These are phyloP conservation scores for Halocafeteria seosinensis DNA, from an alignment of 108 stramenopile species.

Conservation along the genomic window DNA sequence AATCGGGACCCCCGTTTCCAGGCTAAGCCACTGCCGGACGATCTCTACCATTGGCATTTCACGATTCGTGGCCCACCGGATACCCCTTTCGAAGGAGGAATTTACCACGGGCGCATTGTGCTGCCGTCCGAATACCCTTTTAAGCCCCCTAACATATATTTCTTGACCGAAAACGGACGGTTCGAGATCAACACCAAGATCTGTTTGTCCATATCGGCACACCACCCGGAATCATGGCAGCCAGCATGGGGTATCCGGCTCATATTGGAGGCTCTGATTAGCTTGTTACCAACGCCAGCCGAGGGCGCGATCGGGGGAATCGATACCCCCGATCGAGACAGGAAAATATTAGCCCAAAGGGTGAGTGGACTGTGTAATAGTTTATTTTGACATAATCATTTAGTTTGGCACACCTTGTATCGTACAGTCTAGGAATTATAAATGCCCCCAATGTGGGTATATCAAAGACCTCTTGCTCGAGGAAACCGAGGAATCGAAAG, in stretches of 20 bases:
- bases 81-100: constrained; percentile 69
- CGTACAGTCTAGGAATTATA: no score
- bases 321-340: constrained; percentile 37
- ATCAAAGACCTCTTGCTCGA: no score
- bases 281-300: constrained; percentile 76
- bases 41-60: constrained; percentile 64
- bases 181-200: constrained; percentile 83
- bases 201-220: constrained; percentile 75
- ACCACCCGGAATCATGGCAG: constrained; percentile 94
- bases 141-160: constrained; percentile 88
- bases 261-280: constrained; percentile 85
- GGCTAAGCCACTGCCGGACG: no score
- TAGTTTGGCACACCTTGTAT: no score
- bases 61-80: constrained; percentile 75
- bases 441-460: no score
- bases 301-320: constrained; percentile 88
- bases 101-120: constrained; percentile 84
- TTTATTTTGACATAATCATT: no score
- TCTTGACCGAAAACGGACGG: constrained; percentile 79
- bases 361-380: no score
- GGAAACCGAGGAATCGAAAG: no score
- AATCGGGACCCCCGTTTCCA: no score
- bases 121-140: constrained; percentile 45
- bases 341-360: no score
- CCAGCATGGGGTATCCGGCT: constrained; percentile 71